phyloP scores from a whole-genome alignment of 2,329 filamentous ascomycete genomes.

The Beauveria asiatica region DNA sequence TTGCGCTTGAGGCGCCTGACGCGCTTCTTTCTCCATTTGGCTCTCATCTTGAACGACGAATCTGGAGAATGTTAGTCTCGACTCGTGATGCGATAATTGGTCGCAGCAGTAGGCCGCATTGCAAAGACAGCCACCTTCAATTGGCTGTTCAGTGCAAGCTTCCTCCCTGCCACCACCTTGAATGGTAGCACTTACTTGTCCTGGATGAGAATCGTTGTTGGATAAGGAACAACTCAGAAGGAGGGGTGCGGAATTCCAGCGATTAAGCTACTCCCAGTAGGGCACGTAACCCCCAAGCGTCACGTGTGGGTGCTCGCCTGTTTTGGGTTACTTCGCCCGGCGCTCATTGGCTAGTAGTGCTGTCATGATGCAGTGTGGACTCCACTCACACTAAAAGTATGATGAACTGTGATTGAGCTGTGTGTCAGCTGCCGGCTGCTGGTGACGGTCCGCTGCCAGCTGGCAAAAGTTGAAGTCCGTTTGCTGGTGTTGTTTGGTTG shows the following conservation, averaged over 20 bases:
- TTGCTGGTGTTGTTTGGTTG: not conserved
- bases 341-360: not conserved
- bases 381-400: constrained; percentile 6
- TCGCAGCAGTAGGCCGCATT: not conserved
- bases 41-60: constrained; percentile 62
- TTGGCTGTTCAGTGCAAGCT: constrained; percentile 4
- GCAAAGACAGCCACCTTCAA: not conserved
- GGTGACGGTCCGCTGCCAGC: not conserved
- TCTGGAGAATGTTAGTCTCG: constrained; percentile 19
- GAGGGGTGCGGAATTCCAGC: constrained; percentile 22
- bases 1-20: constrained; percentile 98
- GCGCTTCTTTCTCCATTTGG: constrained; percentile 99
- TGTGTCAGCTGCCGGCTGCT: not conserved
- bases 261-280: constrained; percentile 26
- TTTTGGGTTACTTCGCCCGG: not conserved
- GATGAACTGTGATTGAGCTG: not conserved
- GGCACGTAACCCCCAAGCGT: constrained; percentile 27
- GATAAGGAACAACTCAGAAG: constrained; percentile 30
- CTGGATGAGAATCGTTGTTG: constrained; percentile 38
- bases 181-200: constrained; percentile 27
- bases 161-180: not conserved
- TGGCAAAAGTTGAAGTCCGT: not conserved
- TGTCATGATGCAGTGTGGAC: not conserved
- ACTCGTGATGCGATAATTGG: not conserved
- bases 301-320: constrained; percentile 22